A percentile compares a stretch with the other conserved stretches of the same genome.
Evolutionary conservation across 2,329 filamentous ascomycete genomes (phyloP).

Genomic region (Aspergillus clavatus): DNA sequence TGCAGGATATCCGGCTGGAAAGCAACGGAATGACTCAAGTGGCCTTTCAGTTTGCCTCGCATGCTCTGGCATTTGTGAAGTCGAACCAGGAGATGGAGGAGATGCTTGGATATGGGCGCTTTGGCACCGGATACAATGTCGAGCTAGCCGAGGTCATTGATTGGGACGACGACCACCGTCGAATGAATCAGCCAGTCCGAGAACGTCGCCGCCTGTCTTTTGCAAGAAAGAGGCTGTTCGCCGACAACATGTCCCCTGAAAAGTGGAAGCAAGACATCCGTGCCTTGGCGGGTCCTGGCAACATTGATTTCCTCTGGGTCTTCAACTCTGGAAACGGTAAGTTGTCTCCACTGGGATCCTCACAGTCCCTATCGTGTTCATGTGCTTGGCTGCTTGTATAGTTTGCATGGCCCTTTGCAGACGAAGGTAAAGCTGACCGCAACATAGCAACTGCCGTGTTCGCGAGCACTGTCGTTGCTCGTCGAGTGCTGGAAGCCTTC

Average conservation of each 20-base stretch:
- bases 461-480: constrained; percentile 33
- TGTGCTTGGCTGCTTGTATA: too few relatives aligned
- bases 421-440: constrained; percentile 9
- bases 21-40: constrained; percentile 29
- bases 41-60: constrained; percentile 35
- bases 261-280: constrained; percentile 35
- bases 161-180: constrained; percentile 31
- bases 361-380: too few relatives aligned
- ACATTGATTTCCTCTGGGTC: constrained; percentile 39
- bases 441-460: constrained; percentile 36
- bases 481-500: constrained; percentile 32
- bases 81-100: constrained; percentile 25
- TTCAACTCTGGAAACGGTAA: constrained; percentile 43
- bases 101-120: constrained; percentile 28
- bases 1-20: constrained; percentile 36
- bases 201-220: constrained; percentile 42
- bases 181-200: constrained; percentile 32
- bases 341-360: too few relatives aligned
- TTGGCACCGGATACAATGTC: constrained; percentile 30
- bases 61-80: constrained; percentile 33
- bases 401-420: not conserved
- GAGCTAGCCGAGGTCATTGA: constrained; percentile 27
- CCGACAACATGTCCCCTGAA: constrained; percentile 27
- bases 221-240: constrained; percentile 36
- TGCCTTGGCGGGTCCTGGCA: constrained; percentile 29